phyloP scores from a whole-genome alignment of 2,329 filamentous ascomycete genomes.

The Xylogone sp. region DNA sequence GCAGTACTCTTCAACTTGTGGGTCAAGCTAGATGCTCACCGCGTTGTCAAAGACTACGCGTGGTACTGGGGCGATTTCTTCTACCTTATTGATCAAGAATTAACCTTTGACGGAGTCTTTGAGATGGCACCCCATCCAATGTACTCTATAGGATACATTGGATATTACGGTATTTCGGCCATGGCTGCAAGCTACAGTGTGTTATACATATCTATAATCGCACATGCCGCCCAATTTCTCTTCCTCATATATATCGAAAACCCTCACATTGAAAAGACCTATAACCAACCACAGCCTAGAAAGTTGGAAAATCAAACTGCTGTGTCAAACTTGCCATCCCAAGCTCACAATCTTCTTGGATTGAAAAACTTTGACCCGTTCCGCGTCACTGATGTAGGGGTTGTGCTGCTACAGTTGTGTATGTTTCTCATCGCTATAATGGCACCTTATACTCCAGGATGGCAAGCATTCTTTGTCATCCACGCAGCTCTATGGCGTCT shows the following conservation, averaged over 20 bases:
- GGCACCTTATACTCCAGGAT: conserved; percentile 72
- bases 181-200: conserved; percentile 98
- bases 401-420: conserved; percentile 73
- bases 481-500: conserved; percentile 82
- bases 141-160: conserved; percentile 97
- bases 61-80: conserved; percentile 99
- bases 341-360: conserved; percentile 81
- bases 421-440: conserved; percentile 68
- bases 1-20: conserved; percentile 93
- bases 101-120: conserved; percentile 98
- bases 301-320: conserved; percentile 40
- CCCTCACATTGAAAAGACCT: conserved; percentile 96
- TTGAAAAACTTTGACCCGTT: conserved; percentile 82
- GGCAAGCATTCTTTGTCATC: conserved; percentile 74
- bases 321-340: conserved; percentile 50
- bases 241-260: conserved; percentile 93
- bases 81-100: conserved; percentile 93
- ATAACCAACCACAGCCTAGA: conserved; percentile 81
- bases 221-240: conserved; percentile 89
- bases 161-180: conserved; percentile 96
- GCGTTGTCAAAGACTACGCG: conserved; percentile 97
- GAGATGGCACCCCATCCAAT: conserved; percentile 98
- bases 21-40: conserved; percentile 97
- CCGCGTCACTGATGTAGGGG: conserved; percentile 78
- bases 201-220: conserved; percentile 91